Percentiles rank a stretch among this genome's conserved stretches.
phyloP scores from a whole-genome alignment of 257 asterid genomes.

The Forsythia suspensa region DNA sequence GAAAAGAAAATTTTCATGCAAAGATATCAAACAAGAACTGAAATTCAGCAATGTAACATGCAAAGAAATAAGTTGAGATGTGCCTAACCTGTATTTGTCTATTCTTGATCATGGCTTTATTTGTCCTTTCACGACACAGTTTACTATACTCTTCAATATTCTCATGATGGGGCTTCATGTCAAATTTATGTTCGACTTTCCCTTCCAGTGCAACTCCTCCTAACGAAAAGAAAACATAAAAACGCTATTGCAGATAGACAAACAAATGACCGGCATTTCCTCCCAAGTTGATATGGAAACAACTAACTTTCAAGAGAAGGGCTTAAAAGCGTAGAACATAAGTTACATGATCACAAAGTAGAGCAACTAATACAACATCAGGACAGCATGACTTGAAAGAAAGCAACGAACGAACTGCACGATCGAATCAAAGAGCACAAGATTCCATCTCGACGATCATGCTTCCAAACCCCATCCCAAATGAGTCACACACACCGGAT shows the following conservation, averaged over 20 bases:
- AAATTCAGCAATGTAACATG: slow-evolving; percentile 1
- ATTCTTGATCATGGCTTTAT: slow-evolving; percentile 81
- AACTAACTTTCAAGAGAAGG: neutral
- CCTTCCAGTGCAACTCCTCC: slow-evolving; percentile 70
- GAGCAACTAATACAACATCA: neutral
- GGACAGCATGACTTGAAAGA: neutral
- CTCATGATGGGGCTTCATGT: slow-evolving; percentile 81
- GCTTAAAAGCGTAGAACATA: neutral
- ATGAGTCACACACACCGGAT: neutral
- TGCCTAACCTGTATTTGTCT: slow-evolving; percentile 79
- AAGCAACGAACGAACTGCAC: neutral
- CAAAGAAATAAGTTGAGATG: neutral
- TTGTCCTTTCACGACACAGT: slow-evolving; percentile 96
- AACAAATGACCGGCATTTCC: neutral
- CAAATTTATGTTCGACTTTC: slow-evolving; percentile 91
- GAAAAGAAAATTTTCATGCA: neutral
- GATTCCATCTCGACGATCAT: neutral
- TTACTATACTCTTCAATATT: slow-evolving; percentile 68
- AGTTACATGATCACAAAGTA: neutral
- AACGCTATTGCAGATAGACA: neutral
- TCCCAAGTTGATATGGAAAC: neutral
- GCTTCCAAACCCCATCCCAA: neutral
- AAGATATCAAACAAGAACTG: slow-evolving; percentile 11
- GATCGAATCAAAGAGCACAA: neutral
- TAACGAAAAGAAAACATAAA: slow-evolving; percentile 13